Conservation (phyloP, 2,329 filamentous ascomycete species). For the Pseudopyrenochaeta lycopersici region DNA sequence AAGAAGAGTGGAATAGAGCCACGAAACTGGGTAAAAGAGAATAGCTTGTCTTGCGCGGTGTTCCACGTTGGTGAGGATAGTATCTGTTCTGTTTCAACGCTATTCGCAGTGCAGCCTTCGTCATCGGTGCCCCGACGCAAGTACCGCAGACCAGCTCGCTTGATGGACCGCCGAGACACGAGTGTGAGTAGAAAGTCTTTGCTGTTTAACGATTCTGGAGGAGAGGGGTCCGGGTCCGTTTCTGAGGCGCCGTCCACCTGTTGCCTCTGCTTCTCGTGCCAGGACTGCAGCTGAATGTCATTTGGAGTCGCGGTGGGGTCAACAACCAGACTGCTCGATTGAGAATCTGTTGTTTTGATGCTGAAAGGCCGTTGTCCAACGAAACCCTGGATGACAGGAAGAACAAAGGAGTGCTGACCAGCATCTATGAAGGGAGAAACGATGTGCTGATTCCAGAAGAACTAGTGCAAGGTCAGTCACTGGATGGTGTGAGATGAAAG, state of each 20-base stretch:
- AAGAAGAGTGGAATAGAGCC: slow-evolving; percentile 96
- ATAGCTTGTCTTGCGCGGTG: slow-evolving; percentile 65
- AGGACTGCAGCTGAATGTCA: slow-evolving; percentile 47
- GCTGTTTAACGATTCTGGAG: slow-evolving; percentile 46
- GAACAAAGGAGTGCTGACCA: slow-evolving; percentile 73
- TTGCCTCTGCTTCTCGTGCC: slow-evolving; percentile 40
- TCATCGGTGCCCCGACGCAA: slow-evolving; percentile 90
- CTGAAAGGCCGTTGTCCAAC: slow-evolving; percentile 86
- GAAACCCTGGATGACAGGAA: slow-evolving; percentile 94
- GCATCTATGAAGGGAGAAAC: slow-evolving; percentile 76
- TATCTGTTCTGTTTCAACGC: slow-evolving; percentile 94
- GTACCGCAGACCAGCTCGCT: slow-evolving; percentile 88
- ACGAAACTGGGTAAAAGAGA: slow-evolving; percentile 86
- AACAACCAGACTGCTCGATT: slow-evolving; percentile 44
- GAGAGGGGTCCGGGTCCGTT: slow-evolving; percentile 14
- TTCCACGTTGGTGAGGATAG: slow-evolving; percentile 77
- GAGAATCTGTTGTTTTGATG: slow-evolving; percentile 63
- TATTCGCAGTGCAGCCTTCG: slow-evolving; percentile 86
- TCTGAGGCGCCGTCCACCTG: slow-evolving; percentile 27
- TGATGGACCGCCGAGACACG: slow-evolving; percentile 87
- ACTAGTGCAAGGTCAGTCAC: slow-evolving; percentile 54
- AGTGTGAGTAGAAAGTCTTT: slow-evolving; percentile 80
- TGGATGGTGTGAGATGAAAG: not conserved
- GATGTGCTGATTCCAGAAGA: slow-evolving; percentile 91
- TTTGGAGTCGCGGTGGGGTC: slow-evolving; percentile 43